Evolutionary conservation across 176 grass and related monocot species (phyloP).

Genomic region (Lolium multiflorum): DNA sequence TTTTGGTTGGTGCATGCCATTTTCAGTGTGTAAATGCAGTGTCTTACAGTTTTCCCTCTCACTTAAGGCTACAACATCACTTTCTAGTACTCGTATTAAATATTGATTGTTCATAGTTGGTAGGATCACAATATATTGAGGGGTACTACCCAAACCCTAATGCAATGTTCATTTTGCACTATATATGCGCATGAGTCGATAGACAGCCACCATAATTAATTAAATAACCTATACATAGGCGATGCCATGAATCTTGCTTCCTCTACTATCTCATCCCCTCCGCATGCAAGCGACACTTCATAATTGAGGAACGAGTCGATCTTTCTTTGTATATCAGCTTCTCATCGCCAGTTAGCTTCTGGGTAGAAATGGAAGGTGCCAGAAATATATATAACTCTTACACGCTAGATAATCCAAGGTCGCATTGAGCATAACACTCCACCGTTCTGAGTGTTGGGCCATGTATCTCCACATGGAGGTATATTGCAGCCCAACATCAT

Average conservation of each 20-base stretch:
- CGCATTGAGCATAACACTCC: no score
- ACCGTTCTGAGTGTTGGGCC: no score
- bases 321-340: background rate
- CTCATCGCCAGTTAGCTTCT: background rate
- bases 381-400: background rate
- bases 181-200: background rate
- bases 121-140: background rate
- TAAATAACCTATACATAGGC: no score
- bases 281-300: background rate
- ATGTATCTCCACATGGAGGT: rapidly evolving
- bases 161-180: background rate
- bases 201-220: background rate
- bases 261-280: background rate
- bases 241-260: background rate
- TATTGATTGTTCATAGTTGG: background rate
- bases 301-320: background rate
- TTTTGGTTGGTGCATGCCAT: no score
- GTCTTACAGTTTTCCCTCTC: no score
- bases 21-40: no score
- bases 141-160: background rate
- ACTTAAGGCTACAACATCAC: background rate
- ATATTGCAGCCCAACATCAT: no score
- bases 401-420: no score
- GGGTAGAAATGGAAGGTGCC: background rate
- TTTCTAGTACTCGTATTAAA: background rate